phyloP scores from a whole-genome alignment of 1,139 yeast species.

The Magnusiomyces clavatus region DNA sequence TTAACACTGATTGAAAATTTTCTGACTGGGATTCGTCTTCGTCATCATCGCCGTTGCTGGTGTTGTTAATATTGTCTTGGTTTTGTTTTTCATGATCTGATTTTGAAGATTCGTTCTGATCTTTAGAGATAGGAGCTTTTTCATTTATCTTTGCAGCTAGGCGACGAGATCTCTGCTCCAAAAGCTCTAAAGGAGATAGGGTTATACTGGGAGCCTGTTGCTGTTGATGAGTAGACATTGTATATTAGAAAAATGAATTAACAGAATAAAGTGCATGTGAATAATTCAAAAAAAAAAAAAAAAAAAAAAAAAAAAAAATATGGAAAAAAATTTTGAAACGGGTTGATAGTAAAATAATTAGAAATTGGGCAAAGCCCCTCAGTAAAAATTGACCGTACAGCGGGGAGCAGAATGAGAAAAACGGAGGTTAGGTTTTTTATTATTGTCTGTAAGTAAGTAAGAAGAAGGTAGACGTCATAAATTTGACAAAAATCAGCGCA shows the following conservation, averaged over 20 bases:
- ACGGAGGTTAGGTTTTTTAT: background rate
- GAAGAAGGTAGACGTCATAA: no score
- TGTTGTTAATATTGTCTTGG: background rate
- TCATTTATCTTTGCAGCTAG: constrained; percentile 21
- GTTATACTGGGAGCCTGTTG: background rate
- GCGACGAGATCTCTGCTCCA: constrained; percentile 26
- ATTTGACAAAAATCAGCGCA: no score
- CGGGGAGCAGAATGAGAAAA: background rate
- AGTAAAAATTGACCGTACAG: background rate
- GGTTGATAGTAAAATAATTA: no score
- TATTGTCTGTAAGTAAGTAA: background rate
- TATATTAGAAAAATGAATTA: no score
- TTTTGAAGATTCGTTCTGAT: background rate
- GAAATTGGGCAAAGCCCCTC: background rate
- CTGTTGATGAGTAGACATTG: no score
- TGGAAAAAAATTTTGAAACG: no score
- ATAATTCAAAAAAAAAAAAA: background rate
- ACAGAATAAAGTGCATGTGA: no score
- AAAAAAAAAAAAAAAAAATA: background rate
- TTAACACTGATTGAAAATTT: background rate
- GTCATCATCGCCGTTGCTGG: background rate
- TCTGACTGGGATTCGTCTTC: background rate
- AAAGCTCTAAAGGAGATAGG: constrained; percentile 26
- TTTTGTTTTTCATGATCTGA: background rate
- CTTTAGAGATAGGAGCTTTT: background rate